Percentiles rank a stretch among this genome's conserved stretches.
Evolutionary conservation across 768 basidiomycete species (phyloP).

Genomic region (Tylopilus sp.): DNA sequence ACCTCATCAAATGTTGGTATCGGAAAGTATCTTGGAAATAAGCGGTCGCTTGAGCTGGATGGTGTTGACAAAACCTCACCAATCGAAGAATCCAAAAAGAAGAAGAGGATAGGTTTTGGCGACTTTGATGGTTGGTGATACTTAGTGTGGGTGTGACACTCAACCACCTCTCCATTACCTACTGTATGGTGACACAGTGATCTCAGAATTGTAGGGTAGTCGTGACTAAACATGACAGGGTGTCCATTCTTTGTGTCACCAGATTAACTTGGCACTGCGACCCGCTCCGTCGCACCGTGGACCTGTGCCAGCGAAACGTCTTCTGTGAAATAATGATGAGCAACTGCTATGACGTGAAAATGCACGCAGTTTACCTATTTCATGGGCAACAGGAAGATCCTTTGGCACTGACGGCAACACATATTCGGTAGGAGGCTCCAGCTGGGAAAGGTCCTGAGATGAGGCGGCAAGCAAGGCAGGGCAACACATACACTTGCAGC

Average conservation of each 20-base stretch:
- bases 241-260: neutral
- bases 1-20: slow-evolving; percentile 43
- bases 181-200: slow-evolving; percentile 9
- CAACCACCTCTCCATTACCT: slow-evolving; percentile 1
- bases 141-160: neutral
- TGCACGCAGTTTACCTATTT: slow-evolving; percentile 28
- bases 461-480: neutral
- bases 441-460: slow-evolving; percentile 24
- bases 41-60: slow-evolving; percentile 39
- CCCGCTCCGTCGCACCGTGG: slow-evolving; percentile 3
- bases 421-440: slow-evolving; percentile 28
- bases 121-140: slow-evolving; percentile 78
- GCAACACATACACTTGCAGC: slow-evolving; percentile 49
- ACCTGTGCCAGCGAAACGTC: neutral
- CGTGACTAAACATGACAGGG: neutral
- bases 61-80: slow-evolving; percentile 10
- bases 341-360: neutral
- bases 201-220: slow-evolving; percentile 10
- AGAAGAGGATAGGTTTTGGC: slow-evolving; percentile 86
- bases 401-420: slow-evolving; percentile 56
- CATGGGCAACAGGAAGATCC: slow-evolving; percentile 35
- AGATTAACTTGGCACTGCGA: slow-evolving; percentile 26
- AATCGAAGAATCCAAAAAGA: slow-evolving; percentile 64
- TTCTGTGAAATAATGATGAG: slow-evolving; percentile 11
- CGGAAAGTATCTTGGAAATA: slow-evolving; percentile 75